These are phyloP conservation scores for Pyrrhoderma noxium DNA, from an alignment of 1,284 basidiomycete species.

Conservation along the genomic window DNA sequence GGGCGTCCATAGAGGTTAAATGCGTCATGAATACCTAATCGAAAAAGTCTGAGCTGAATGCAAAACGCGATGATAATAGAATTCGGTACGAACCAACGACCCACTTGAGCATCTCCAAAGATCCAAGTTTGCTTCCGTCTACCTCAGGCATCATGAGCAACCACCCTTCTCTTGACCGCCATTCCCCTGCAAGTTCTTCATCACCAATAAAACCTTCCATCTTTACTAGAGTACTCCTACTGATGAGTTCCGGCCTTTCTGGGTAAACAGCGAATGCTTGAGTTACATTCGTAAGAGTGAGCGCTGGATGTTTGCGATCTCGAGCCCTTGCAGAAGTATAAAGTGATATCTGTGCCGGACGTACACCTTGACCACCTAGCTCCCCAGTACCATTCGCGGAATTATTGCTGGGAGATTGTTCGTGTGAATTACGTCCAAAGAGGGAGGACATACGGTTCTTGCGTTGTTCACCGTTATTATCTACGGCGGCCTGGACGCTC, in stretches of 20 bases:
- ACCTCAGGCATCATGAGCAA: slow-evolving; percentile 82
- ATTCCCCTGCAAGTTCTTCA: slow-evolving; percentile 59
- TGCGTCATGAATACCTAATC: slow-evolving; percentile 75
- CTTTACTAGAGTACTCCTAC: slow-evolving; percentile 82
- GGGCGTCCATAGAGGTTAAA: slow-evolving; percentile 86
- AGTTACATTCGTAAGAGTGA: slow-evolving; percentile 49
- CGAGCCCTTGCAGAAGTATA: slow-evolving; percentile 56
- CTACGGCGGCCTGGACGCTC: slow-evolving; percentile 46
- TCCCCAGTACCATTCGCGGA: slow-evolving; percentile 17
- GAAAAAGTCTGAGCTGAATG: slow-evolving; percentile 1
- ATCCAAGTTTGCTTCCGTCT: slow-evolving; percentile 38
- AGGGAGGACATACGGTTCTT: slow-evolving; percentile 68
- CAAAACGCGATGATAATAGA: slow-evolving; percentile 13
- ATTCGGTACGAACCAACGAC: slow-evolving; percentile 58
- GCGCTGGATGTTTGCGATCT: slow-evolving; percentile 58
- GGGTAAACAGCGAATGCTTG: slow-evolving; percentile 90
- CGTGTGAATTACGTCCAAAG: slow-evolving; percentile 43
- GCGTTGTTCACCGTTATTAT: background rate
- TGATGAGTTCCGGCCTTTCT: slow-evolving; percentile 88
- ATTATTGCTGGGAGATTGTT: slow-evolving; percentile 23
- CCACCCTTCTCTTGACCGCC: slow-evolving; percentile 72
- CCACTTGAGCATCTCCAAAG: slow-evolving; percentile 92
- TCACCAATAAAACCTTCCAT: slow-evolving; percentile 76
- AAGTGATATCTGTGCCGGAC: slow-evolving; percentile 44
- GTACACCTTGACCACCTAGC: background rate